Base-by-base conservation (phyloP, 2,329 filamentous ascomycete genomes). In the Pseudogymnoascus sp. region DNA sequence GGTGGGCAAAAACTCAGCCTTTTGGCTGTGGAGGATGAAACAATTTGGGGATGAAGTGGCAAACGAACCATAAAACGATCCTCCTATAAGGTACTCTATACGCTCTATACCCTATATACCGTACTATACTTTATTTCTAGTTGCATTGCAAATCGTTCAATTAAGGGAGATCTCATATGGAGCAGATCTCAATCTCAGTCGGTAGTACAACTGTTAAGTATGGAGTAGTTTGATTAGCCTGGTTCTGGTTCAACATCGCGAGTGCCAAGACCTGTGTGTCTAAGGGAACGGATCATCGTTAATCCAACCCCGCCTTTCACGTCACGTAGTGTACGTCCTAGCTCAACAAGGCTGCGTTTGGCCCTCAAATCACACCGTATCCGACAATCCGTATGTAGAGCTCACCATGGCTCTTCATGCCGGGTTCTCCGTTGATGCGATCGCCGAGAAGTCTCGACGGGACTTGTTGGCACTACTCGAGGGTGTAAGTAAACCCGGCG, bases 381-480 rank as follows among this genome's bases (percentile, higher is more conserved):
- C 46, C 50, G 50, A 56, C 17, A 56, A 56, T 56, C 50, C 50
- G 50, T 33, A 56, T 81, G 79, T 78, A 78, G 80, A 80, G 80
- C 78, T 78, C 77, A 78, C 68, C 71, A 90, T 90, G 88, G 86
- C 85, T 79, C 87, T 87, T 78, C 83, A 84, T 77, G 79, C 79
- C 74, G 84, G 83, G 73, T 90, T 95, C 75, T 88, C 87, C 75
- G 85, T 88, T 65, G 85, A 89, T 70, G 86, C 91, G 72, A 86
- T 95, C 74, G 87, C 84, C 72, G 88, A 89, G 68, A 91, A 89
- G 77, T 90, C 92, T 68, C 88, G 92, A 66, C 92, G 92, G 75
- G 91, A 97, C 75, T 82, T 99, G 68, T 83, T 99, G 69, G 88
- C 89, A 77, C 86, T 97, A 70, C 88, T 99, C 66, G 93, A 97